Evolutionary conservation across 495 filamentous ascomycete species (phyloP), one percentile per base, ranked within the genome.

Genomic region (Trichocladium uniseriatum): DNA sequence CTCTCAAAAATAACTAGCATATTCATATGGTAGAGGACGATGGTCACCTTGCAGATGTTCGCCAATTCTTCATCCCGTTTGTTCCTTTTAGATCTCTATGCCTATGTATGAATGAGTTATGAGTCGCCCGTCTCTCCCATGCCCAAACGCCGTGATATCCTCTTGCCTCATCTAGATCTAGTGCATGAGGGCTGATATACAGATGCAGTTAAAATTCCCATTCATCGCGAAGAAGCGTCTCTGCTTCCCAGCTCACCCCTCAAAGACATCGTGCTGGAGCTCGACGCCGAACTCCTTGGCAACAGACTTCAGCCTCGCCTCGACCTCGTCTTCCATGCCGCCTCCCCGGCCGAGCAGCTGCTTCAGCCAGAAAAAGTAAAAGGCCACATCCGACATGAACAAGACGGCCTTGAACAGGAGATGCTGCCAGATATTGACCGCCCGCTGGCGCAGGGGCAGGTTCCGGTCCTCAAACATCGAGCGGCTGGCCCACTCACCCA

Each of bases 321-420:
- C 92, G 24, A 98, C 78, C 45, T 89, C 86, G 61, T 96, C 91
- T 59, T 98, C 92, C 86, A 96, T 94, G 0, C 91, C 91, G 14
- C 77, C 74, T 2, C 90, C 88, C 2, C 79, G 65, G 2, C 82
- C 81, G 28, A 96, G 60, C 53, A 76, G 75, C 66, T 95, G 90
- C 48, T 76, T 74, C 15, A 92, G 43, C 69, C 83, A 84, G 43
- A 79, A 82, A 51, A 83, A 87, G 53, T 80, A 94, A 61, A 95
- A 98, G 20, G 82, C 82, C 0, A 94, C 43, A 66, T 98, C 92
- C 32, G 79, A 89, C 13, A 79, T 69, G 28, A 91, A 73, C 53
- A 98, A 52, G 36, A 95, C 89, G 0, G 79, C 58, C 48, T 79
- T 81, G 69, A 96, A 98, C 6, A 94, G 45, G 9, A 94, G 19